phyloP scores from a whole-genome alignment of 2,329 filamentous ascomycete species.

The Botrytis squamosa region DNA sequence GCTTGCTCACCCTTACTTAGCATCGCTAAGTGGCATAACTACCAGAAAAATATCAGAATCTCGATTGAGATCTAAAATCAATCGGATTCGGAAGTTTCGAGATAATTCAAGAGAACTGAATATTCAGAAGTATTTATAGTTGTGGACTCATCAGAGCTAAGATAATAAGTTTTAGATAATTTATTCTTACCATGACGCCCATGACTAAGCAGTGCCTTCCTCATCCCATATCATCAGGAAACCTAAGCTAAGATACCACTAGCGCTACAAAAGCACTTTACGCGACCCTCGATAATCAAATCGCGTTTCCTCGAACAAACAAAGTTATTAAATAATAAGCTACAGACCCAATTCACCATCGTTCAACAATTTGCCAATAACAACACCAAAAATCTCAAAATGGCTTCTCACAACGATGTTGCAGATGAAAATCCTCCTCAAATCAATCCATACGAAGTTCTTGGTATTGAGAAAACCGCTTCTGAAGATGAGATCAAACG shows the following conservation, averaged over 20 bases:
- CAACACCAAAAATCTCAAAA: constrained; percentile 6
- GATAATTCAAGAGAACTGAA: background rate
- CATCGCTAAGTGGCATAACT: background rate
- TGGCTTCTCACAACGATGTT: constrained; percentile 30
- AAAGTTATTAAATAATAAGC: background rate
- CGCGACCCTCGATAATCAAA: constrained; percentile 11
- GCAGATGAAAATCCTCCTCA: constrained; percentile 33
- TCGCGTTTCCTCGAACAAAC: constrained; percentile 14
- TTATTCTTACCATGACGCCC: background rate
- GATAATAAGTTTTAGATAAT: background rate
- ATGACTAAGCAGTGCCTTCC: background rate
- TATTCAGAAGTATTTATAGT: background rate
- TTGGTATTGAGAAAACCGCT: constrained; percentile 68
- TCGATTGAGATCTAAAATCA: background rate
- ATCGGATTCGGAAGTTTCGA: background rate
- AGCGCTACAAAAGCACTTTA: background rate
- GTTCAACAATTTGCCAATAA: background rate
- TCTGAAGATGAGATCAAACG: constrained; percentile 79
- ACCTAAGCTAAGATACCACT: background rate
- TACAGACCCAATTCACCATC: background rate
- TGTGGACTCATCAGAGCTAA: background rate
- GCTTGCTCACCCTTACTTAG: background rate
- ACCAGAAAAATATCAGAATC: background rate
- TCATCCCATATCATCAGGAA: background rate
- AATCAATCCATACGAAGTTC: constrained; percentile 76